Evolutionary conservation across 2,329 filamentous ascomycete species (phyloP), one percentile per base, ranked within the genome.

Genomic region (Colletotrichum plurivorum): DNA sequence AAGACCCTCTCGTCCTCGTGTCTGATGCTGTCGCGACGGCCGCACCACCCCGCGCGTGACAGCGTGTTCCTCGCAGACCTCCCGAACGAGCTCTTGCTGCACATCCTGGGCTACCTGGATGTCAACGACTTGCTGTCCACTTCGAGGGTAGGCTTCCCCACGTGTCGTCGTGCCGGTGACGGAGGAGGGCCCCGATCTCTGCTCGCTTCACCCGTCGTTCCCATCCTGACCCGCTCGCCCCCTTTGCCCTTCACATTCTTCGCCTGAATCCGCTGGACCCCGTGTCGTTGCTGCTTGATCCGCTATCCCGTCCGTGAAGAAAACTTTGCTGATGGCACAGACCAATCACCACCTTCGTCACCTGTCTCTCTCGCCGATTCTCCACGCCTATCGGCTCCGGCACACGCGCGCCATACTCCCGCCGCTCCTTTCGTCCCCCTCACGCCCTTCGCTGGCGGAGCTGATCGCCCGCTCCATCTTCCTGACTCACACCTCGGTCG

Each of bases 381-480:
- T 93, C 16, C 91, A 93, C 76, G 82, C 82, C 61, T 83, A 86
- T 71, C 90, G 91, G 54, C 86, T 92, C 20, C 89, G 86, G 57
- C 85, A 82, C 71, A 87, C 84, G 43, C 87, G 89, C 43, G 73
- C 81, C 41, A 78, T 83, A 4, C 85, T 94, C 4, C 83, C 85
- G 5, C 84, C 85, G 16, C 81, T 89, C 39, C 83, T 93, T 12
- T 81, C 82, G 8, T 87, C 86, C 6, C 85, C 89, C 5, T 84
- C 83, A 31, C 86, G 89, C 8, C 89, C 91, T 2, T 85, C 88
- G 4, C 82, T 90, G 2, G 78, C 87, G 45, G 88, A 92, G 64
- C 88, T 93, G 15, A 89, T 91, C 60, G 79, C 84, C 22, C 86
- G 90, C 48, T 86, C 84, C 76, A 93, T 94, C 75, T 91, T 93